phyloP scores from a whole-genome alignment of 805 yeast species.

The Barnettozyma salicaria region DNA sequence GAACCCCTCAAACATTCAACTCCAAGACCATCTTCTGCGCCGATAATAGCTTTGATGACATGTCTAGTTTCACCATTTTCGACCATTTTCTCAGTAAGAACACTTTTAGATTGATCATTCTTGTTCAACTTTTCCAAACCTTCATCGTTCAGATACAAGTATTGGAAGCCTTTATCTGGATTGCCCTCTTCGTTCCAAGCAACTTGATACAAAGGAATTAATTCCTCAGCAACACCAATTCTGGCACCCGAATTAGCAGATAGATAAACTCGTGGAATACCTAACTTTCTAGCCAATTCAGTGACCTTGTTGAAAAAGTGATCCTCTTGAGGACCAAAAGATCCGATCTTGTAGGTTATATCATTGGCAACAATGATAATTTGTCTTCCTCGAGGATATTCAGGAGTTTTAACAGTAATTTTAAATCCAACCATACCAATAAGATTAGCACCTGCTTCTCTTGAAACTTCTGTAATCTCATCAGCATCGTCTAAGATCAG shows the following conservation, averaged over 20 bases:
- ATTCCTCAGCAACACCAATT: constrained; percentile 96
- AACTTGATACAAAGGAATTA: constrained; percentile 81
- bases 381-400: constrained; percentile 94
- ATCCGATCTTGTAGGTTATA: constrained; percentile 96
- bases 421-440: constrained; percentile 98
- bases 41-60: constrained; percentile 79
- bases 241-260: constrained; percentile 99
- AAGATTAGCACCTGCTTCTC: constrained; percentile 95
- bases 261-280: constrained; percentile 91
- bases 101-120: constrained; percentile 54
- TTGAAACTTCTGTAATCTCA: constrained; percentile 75
- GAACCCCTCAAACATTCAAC: constrained; percentile 98
- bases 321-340: constrained; percentile 97
- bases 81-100: constrained; percentile 70
- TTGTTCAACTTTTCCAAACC: constrained; percentile 51
- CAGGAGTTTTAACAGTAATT: constrained; percentile 88
- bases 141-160: constrained; percentile 74
- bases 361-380: constrained; percentile 92
- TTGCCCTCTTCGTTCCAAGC: constrained; percentile 80
- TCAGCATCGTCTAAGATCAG: constrained; percentile 76
- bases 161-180: constrained; percentile 83
- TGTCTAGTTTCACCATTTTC: constrained; percentile 81
- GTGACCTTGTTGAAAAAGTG: constrained; percentile 87
- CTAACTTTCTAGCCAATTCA: constrained; percentile 81
- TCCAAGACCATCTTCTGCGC: constrained; percentile 95